phyloP scores from a whole-genome alignment of 192 early-diverging fungal genomes.

The Jimgerdemannia lactiflua region DNA sequence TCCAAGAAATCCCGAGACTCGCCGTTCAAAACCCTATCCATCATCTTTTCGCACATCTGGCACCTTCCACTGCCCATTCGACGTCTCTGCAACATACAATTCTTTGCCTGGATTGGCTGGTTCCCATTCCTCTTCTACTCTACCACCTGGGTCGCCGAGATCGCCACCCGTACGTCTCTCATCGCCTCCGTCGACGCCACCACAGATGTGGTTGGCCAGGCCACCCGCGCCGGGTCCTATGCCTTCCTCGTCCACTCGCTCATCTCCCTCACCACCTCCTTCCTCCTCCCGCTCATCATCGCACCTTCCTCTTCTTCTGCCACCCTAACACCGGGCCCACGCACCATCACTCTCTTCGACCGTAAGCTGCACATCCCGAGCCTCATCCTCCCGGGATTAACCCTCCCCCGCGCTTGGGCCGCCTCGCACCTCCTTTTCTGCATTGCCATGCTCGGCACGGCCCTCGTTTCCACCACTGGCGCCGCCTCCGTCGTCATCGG shows the following conservation, averaged over 20 bases:
- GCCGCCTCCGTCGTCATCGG: conserved; percentile 68
- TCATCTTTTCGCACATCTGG: conserved; percentile 44
- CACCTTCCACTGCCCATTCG: conserved; percentile 71
- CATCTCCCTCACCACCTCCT: conserved; percentile 61
- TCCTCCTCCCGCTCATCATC: conserved; percentile 39
- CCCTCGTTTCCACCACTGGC: conserved; percentile 49
- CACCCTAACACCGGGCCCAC: background rate
- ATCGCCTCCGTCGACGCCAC: conserved; percentile 6
- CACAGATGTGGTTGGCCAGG: conserved; percentile 28
- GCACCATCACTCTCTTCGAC: background rate
- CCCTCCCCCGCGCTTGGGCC: conserved; percentile 65
- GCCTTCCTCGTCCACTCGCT: conserved; percentile 82
- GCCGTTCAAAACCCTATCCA: conserved; percentile 9
- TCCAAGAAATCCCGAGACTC: conserved; percentile 8
- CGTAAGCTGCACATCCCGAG: background rate
- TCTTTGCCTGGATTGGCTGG: conserved; percentile 97
- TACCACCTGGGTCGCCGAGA: conserved; percentile 53
- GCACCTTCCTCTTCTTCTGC: background rate
- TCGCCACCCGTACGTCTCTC: conserved; percentile 27
- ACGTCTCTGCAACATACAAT: conserved; percentile 85
- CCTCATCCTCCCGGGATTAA: conserved; percentile 14
- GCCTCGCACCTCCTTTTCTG: conserved; percentile 67
- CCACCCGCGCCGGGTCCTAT: conserved; percentile 80
- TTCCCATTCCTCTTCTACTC: conserved; percentile 85
- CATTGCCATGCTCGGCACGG: conserved; percentile 66